Percentiles rank a stretch among this genome's conserved stretches.
These are phyloP conservation scores for Trifolium subterraneum DNA, from an alignment of 306 rosid species.

Conservation along the genomic window DNA sequence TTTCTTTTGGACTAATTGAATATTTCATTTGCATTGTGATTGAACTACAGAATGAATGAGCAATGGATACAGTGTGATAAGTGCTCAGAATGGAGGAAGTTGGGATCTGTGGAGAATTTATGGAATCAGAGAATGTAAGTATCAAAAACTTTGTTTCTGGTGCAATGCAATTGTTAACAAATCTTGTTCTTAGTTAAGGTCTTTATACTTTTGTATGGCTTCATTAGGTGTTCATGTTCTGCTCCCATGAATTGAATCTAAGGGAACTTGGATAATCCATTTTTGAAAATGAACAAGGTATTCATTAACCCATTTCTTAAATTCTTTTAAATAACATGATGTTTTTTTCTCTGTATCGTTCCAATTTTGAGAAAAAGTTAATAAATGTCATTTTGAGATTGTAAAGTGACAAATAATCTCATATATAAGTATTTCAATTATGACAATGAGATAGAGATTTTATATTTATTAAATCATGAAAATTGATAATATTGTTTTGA, in stretches of 20 bases:
- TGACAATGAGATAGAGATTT: too few relatives aligned
- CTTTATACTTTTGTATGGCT: slow-evolving; percentile 32
- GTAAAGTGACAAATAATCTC: not conserved
- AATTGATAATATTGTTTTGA: not conserved
- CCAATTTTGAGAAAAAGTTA: not conserved
- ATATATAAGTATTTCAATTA: too few relatives aligned
- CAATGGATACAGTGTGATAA: slow-evolving; percentile 82
- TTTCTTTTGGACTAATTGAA: not conserved
- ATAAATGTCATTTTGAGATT: too few relatives aligned
- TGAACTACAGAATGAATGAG: slow-evolving; percentile 64
- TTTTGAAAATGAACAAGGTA: slow-evolving; percentile 68
- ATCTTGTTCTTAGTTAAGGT: slow-evolving; percentile 24
- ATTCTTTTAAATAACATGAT: not conserved
- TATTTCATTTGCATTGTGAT: slow-evolving; percentile 35
- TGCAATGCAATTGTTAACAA: slow-evolving; percentile 10
- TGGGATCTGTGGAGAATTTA: not conserved
- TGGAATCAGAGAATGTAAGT: not conserved
- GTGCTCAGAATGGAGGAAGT: slow-evolving; percentile 76
- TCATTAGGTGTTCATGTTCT: slow-evolving; percentile 73
- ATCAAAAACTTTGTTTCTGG: slow-evolving; percentile 5
- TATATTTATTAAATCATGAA: not conserved
- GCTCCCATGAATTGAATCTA: slow-evolving; percentile 65
- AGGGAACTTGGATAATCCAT: slow-evolving; percentile 67
- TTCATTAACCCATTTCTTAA: not conserved
- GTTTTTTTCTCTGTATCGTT: too few relatives aligned